phyloP scores from a whole-genome alignment of 2,329 filamentous ascomycete genomes.

The Xylariaceae sp. region DNA sequence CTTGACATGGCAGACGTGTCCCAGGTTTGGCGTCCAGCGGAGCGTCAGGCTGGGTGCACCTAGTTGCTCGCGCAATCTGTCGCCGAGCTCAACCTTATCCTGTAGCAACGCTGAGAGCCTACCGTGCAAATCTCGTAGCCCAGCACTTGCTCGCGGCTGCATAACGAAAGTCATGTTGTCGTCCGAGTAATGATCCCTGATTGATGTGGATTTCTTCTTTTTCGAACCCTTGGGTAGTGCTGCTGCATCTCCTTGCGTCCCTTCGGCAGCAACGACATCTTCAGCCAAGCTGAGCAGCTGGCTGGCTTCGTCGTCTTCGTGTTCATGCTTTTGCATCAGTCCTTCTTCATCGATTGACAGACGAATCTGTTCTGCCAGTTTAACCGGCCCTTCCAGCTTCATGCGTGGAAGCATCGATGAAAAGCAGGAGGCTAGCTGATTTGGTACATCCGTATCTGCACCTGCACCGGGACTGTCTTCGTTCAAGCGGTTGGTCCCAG shows the following conservation, averaged over 20 bases:
- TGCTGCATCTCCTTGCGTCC: conserved; percentile 49
- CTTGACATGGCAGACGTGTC: conserved; percentile 86
- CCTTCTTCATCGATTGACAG: conserved; percentile 89
- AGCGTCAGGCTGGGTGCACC: conserved; percentile 63
- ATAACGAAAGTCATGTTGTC: conserved; percentile 60
- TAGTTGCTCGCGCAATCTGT: conserved; percentile 56
- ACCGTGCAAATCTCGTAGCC: conserved; percentile 61
- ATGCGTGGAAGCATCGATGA: conserved; percentile 43
- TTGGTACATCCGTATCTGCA: conserved; percentile 1
- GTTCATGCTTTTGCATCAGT: conserved; percentile 70
- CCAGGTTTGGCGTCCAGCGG: conserved; percentile 79
- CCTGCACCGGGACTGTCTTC: not conserved
- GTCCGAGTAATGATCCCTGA: conserved; percentile 52
- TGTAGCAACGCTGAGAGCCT: conserved; percentile 55
- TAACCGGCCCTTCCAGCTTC: conserved; percentile 58
- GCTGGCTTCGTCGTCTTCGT: conserved; percentile 65
- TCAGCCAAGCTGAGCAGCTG: conserved; percentile 70
- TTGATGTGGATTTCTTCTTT: conserved; percentile 40
- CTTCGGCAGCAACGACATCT: conserved; percentile 63
- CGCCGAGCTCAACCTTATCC: conserved; percentile 57
- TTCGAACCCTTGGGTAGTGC: conserved; percentile 48
- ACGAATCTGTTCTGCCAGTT: conserved; percentile 66
- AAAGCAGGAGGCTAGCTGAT: conserved; percentile 20
- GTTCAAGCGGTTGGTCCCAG: conserved; percentile 3
- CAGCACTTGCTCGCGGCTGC: conserved; percentile 61